A percentile compares a stretch with the other conserved stretches of the same genome.
Evolutionary conservation across 2,329 filamentous ascomycete genomes (phyloP).

Genomic region (Fusarium scirpi): DNA sequence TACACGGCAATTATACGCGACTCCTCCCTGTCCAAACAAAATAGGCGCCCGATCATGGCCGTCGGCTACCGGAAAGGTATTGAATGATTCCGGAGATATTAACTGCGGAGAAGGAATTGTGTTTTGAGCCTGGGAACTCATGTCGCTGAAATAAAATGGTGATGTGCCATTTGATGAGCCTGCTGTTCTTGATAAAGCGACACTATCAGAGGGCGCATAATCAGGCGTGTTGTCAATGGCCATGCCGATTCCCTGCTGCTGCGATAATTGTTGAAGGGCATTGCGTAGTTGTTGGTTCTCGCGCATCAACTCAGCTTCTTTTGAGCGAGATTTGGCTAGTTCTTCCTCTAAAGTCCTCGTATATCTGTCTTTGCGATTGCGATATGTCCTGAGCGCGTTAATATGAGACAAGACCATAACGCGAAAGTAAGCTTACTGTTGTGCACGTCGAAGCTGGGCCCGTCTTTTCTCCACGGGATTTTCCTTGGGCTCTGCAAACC

Average conservation of each 20-base stretch:
- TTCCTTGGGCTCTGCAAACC: slow-evolving; percentile 19
- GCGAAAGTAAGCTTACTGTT: slow-evolving; percentile 10
- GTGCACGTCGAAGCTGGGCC: slow-evolving; percentile 28
- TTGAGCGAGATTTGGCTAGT: slow-evolving; percentile 12
- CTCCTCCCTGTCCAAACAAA: not conserved
- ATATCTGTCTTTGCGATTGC: slow-evolving; percentile 32
- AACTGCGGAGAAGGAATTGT: slow-evolving; percentile 7
- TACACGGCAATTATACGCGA: not conserved
- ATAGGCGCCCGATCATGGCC: not conserved
- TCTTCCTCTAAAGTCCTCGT: slow-evolving; percentile 20
- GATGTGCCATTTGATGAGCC: slow-evolving; percentile 4
- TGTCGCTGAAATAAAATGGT: slow-evolving; percentile 8
- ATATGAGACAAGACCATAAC: not conserved
- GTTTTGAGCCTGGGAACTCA: not conserved
- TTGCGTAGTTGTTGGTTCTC: slow-evolving; percentile 26
- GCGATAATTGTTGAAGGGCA: not conserved
- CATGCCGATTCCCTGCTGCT: slow-evolving; percentile 10
- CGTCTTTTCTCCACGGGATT: slow-evolving; percentile 30
- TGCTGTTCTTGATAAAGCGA: not conserved
- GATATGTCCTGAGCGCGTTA: slow-evolving; percentile 15
- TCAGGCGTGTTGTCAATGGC: not conserved
- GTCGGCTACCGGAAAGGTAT: not conserved
- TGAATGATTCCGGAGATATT: slow-evolving; percentile 15
- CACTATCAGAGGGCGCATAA: not conserved
- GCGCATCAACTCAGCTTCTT: slow-evolving; percentile 14